Base-by-base conservation (phyloP, 345 rosid species). In the Corchorus capsularis region DNA sequence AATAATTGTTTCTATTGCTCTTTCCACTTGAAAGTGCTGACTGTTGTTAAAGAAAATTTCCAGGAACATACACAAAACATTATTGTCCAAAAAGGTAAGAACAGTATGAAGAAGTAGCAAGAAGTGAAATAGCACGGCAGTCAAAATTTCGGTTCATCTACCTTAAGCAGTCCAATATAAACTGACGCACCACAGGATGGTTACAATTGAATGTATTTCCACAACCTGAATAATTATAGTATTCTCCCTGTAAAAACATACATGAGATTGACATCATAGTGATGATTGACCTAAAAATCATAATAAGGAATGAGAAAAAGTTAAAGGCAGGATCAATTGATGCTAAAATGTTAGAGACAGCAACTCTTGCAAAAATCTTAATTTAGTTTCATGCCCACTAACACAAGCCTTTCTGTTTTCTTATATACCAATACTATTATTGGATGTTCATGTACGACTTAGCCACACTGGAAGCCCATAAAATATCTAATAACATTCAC, bases 171-270 rank as follows among this genome's bases (percentile, higher is more conserved):
- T 95, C 98, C 83, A 90, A 82, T 77, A 91, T 90, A 79, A 93
- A 92, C 73, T 92, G 98, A 57, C 99, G 97, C 75, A 92, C 98
- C 79, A 87, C 87, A 67, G 98, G 99, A 89, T 95, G 99, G 82
- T 93, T 95, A 89, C 99, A 95, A 83, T 95, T 95, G 82, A 95
- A 89, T 75, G 99, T 95, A 83, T 95, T 95, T 64, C 99, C 99
- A 81, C 97, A 95, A 56, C 99, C 99, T 52, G 99, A 93, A 89
- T 95, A 95, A 72, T 95, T 95, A 79, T 95, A 95, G 89, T 89
- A 95, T 86, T 95, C 98, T 52, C 99, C 98, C 99, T 95, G 84
- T 16, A 73, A 84, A 56, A 67, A 20, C 77, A 78, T 46, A 69
- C 46, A 64, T 15, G 54, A 76, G 20, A 66, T 37, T 73, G 65